phyloP scores from a whole-genome alignment of 139 green algal genomes.

The Gonium pectorale region DNA sequence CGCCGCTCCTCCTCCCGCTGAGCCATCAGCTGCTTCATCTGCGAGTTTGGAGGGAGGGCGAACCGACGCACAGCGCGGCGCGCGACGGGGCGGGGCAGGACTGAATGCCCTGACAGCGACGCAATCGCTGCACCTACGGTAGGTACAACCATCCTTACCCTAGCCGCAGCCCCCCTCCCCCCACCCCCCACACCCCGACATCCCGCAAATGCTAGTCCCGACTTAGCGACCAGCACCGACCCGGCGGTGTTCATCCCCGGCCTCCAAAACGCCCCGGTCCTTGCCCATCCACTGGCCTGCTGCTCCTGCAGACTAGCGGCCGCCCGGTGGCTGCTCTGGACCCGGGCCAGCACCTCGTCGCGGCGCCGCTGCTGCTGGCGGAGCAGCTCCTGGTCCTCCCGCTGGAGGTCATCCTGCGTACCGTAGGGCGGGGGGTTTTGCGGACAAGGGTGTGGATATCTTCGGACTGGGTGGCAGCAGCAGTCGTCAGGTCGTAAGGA shows the following conservation, averaged over 20 bases:
- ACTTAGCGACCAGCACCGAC: too few relatives aligned
- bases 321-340: conserved; percentile 42
- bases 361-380: conserved; percentile 22
- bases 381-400: conserved; percentile 25
- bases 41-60: too few relatives aligned
- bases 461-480: neutral
- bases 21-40: conserved; percentile 20
- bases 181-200: neutral
- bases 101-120: too few relatives aligned
- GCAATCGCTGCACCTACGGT: too few relatives aligned
- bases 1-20: conserved; percentile 36
- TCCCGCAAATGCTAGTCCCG: too few relatives aligned
- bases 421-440: neutral
- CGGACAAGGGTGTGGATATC: neutral
- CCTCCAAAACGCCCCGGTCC: too few relatives aligned
- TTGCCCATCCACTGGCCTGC: conserved; percentile 9
- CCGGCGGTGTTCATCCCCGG: too few relatives aligned
- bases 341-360: conserved; percentile 26
- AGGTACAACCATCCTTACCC: too few relatives aligned
- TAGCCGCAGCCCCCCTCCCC: too few relatives aligned
- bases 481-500: neutral
- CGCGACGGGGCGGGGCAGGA: too few relatives aligned
- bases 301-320: conserved; percentile 50
- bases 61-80: too few relatives aligned
- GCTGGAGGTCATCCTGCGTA: conserved; percentile 21